Base-by-base conservation (phyloP, 495 filamentous ascomycete species). In the Talaromyces nanjingensis region DNA sequence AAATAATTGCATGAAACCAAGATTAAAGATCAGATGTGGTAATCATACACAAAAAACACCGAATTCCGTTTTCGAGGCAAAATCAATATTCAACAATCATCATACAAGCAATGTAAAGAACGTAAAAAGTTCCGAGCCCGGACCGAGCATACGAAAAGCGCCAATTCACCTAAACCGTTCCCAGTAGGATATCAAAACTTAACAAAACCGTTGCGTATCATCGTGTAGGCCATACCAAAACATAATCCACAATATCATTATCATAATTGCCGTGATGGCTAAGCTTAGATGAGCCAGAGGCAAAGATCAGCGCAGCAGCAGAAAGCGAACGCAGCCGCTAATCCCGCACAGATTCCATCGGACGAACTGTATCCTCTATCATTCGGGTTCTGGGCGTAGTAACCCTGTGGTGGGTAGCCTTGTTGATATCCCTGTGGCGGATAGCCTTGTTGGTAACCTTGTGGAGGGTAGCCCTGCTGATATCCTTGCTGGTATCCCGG, bases 261-360 rank as follows among this genome's bases (percentile, higher is more conserved):
- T 55, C 25, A n/a, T 27, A 8, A 59, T 37, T 25, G 29, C 6
- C 56, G 18, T 59, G 24, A 34, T n/a, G 22, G 2, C 57, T 59
- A 16, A 14, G 12, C 59, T 65, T 78, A 84, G 62, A 84, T 79
- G 37, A 84, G 5, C 12, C 24, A 62, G n/a, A 52, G 33, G 11
- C 60, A 64, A 55, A 82, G 77, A 73, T 84, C 81, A 74, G 83
- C 77, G 66, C 81, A 83, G 66, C 81, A 84, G 65, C 81, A 84
- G 62, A 81, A 81, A 9, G 81, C 81, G 47, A 82, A 34, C 16
- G 75, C 79, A 54, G 77, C 80, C 69, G 82, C 67, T 9, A 83
- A 70, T 67, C 77, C 81, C 0, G 80, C 78, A 29, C 80, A 80
- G 18, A 81, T 66, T 2, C 81, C 81, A 7, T 74, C 77, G 6